phyloP scores from a whole-genome alignment of 768 basidiomycete species.

The Rhodosporidiobolus sp. region DNA sequence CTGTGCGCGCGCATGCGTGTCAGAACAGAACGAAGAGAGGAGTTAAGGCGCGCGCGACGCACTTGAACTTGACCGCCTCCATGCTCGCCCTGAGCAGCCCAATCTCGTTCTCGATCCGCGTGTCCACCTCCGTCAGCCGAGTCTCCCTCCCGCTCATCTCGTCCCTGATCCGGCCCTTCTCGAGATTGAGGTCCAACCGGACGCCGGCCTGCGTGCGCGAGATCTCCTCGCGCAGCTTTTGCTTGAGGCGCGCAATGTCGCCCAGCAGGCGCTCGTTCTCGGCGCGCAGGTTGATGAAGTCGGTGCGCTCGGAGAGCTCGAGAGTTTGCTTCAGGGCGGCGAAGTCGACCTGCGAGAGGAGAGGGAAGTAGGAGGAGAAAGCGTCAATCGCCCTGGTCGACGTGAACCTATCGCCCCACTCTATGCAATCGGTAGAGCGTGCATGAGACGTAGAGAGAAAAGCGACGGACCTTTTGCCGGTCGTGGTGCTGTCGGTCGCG shows the following conservation, averaged over 20 bases:
- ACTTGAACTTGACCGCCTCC: constrained; percentile 52
- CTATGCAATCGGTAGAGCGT: not conserved
- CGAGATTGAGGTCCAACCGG: constrained; percentile 86
- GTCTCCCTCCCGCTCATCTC: constrained; percentile 86
- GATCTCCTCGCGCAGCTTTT: constrained; percentile 85
- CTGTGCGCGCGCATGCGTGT: constrained; percentile 11
- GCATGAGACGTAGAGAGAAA: not conserved
- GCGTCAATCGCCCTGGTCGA: not conserved
- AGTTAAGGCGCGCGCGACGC: constrained; percentile 20
- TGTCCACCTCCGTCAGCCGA: constrained; percentile 97
- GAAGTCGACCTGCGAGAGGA: constrained; percentile 82
- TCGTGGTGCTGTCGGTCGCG: constrained; percentile 66
- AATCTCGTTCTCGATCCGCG: constrained; percentile 68
- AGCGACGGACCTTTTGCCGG: constrained; percentile 64
- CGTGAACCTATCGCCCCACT: not conserved
- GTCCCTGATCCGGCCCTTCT: constrained; percentile 92
- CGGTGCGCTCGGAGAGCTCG: constrained; percentile 94
- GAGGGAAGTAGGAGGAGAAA: not conserved
- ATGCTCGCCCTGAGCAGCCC: constrained; percentile 45
- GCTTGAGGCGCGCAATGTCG: constrained; percentile 93
- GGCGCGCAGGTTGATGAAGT: constrained; percentile 87
- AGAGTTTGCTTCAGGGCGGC: constrained; percentile 76
- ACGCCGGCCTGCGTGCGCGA: constrained; percentile 89
- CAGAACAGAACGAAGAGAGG: not conserved
- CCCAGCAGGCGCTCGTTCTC: constrained; percentile 90